Percentiles rank a stretch among this genome's conserved stretches.
Evolutionary conservation across 169 alveolate genomes (phyloP).

Genomic region (Theileria sp.): DNA sequence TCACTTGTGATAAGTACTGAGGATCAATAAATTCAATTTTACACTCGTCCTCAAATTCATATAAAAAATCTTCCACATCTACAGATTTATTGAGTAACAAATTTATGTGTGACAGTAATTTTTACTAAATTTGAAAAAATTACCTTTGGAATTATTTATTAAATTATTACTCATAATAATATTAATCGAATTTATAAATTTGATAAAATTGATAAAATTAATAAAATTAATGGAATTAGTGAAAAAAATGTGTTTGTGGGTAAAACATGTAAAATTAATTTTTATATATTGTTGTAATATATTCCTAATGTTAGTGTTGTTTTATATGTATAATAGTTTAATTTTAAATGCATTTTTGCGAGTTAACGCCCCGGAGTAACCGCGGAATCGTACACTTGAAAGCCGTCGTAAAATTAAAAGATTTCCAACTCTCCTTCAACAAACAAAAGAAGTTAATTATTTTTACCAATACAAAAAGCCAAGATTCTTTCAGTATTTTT

Average conservation of each 20-base stretch:
- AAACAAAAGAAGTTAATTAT: neutral
- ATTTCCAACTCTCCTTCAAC: neutral
- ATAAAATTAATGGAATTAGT: too few species aligned
- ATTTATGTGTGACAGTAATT: neutral
- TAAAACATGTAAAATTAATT: too few species aligned
- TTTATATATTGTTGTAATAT: neutral
- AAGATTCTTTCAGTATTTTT: neutral
- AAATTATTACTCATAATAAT: too few species aligned
- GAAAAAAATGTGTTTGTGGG: too few species aligned
- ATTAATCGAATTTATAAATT: too few species aligned
- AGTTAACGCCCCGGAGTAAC: conserved; percentile 41
- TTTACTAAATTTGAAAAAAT: too few species aligned
- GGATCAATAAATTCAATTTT: conserved; percentile 61
- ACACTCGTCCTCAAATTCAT: conserved; percentile 53
- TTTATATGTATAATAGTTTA: neutral
- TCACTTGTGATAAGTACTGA: conserved; percentile 30
- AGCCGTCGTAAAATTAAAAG: neutral
- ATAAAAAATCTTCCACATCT: conserved; percentile 41
- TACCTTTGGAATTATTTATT: too few species aligned
- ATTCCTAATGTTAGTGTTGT: neutral
- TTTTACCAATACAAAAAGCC: neutral
- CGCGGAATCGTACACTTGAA: conserved; percentile 43
- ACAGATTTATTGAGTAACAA: neutral
- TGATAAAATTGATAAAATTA: too few species aligned
- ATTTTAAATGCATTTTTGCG: conserved; percentile 58